These are phyloP conservation scores for Deinandra increscens DNA, from an alignment of 129 eudicot genomes.

Conservation along the genomic window DNA sequence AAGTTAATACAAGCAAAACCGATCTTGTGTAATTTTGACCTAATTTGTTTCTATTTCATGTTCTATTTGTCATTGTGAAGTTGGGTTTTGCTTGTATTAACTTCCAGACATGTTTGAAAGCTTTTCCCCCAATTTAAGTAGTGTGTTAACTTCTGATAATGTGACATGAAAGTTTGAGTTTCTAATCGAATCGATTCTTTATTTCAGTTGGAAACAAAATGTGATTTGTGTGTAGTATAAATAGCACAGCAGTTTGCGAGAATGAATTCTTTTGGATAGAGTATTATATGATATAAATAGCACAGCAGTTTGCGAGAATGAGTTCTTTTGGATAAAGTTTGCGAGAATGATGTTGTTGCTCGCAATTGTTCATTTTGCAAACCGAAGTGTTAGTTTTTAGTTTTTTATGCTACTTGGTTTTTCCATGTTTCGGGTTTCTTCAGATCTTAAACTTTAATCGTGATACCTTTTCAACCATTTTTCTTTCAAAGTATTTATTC, in stretches of 20 bases:
- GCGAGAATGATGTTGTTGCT: too few species aligned
- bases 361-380: not conserved
- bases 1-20: not conserved
- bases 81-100: not conserved
- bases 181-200: not conserved
- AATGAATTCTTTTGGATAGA: not conserved
- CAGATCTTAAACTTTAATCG: not conserved
- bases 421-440: slow-evolving; percentile 4
- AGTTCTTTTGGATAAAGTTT: too few species aligned
- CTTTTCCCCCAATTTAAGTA: not conserved
- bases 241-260: not conserved
- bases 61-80: slow-evolving; percentile 12
- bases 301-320: not conserved
- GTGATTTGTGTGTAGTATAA: not conserved
- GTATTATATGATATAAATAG: not conserved
- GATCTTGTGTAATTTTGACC: slow-evolving; percentile 5
- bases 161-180: slow-evolving; percentile 8
- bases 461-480: slow-evolving; percentile 5
- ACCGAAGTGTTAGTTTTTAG: not conserved
- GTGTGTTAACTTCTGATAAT: not conserved
- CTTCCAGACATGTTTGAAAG: not conserved
- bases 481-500: not conserved
- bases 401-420: not conserved
- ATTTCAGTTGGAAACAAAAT: not conserved
- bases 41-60: slow-evolving; percentile 12